Percentiles rank a stretch among this genome's conserved stretches.
These are phyloP conservation scores for Penicillium nordicum DNA, from an alignment of 2,329 filamentous ascomycete genomes.

Conservation along the genomic window DNA sequence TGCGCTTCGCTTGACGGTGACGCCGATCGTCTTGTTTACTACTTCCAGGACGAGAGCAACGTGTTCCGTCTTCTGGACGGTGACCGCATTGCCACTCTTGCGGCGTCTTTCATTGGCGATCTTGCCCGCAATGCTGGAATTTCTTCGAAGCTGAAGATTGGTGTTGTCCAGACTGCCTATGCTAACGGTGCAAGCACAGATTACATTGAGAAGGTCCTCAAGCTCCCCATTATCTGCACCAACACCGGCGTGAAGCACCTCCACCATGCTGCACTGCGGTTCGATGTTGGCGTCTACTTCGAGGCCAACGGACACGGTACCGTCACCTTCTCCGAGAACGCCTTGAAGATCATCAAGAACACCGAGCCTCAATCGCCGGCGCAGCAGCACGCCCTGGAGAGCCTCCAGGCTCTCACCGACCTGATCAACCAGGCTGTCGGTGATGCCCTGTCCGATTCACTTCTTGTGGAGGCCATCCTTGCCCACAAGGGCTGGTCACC, in stretches of 20 bases:
- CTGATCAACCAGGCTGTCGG: conserved; percentile 98
- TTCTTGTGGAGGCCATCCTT: conserved; percentile 92
- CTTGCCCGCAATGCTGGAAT: conserved; percentile 77
- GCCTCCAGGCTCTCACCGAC: conserved; percentile 75
- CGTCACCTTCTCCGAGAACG: conserved; percentile 85
- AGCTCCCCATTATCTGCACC: conserved; percentile 87
- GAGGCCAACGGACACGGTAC: conserved; percentile 98
- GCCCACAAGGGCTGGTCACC: conserved; percentile 91
- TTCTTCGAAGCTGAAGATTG: conserved; percentile 76
- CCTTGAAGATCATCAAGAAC: conserved; percentile 71
- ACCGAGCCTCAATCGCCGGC: conserved; percentile 85
- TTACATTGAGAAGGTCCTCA: conserved; percentile 83
- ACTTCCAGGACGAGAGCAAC: conserved; percentile 78
- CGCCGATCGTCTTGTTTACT: conserved; percentile 92
- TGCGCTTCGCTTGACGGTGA: conserved; percentile 93
- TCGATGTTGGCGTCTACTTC: conserved; percentile 96
- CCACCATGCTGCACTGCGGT: conserved; percentile 92
- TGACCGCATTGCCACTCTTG: conserved; percentile 92
- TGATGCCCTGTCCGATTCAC: conserved; percentile 91
- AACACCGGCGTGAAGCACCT: conserved; percentile 96
- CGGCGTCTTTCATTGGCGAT: conserved; percentile 89
- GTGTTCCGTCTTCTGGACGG: conserved; percentile 92
- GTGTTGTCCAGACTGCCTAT: conserved; percentile 95
- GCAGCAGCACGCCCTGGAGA: conserved; percentile 84
- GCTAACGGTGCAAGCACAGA: conserved; percentile 93